phyloP scores from a whole-genome alignment of 495 filamentous ascomycete genomes.

The Aspergillus heteromorphus region DNA sequence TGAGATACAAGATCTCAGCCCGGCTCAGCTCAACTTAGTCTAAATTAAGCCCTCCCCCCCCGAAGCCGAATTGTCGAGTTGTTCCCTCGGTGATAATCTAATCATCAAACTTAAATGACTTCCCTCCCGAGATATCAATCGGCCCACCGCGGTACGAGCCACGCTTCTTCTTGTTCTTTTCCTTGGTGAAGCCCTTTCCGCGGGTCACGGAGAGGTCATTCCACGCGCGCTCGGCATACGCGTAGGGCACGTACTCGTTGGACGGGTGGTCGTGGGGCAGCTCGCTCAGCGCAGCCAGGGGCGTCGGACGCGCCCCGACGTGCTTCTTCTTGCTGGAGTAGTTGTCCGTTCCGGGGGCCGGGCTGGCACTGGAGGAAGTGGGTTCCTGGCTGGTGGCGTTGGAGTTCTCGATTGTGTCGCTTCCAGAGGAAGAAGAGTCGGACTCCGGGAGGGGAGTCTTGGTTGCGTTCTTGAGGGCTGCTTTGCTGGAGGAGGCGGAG shows the following conservation, averaged over 20 bases:
- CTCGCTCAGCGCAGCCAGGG: slow-evolving; percentile 42
- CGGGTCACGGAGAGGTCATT: slow-evolving; percentile 83
- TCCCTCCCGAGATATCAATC: slow-evolving; percentile 64
- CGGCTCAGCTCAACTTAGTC: too few relatives aligned
- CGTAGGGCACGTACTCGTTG: slow-evolving; percentile 75
- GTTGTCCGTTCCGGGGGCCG: slow-evolving; percentile 37
- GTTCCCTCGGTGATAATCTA: slow-evolving; percentile 38
- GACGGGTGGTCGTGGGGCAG: slow-evolving; percentile 43
- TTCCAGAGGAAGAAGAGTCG: slow-evolving; percentile 25
- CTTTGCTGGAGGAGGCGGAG: slow-evolving; percentile 25
- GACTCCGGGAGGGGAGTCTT: slow-evolving; percentile 50
- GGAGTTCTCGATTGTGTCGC: slow-evolving; percentile 29
- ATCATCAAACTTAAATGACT: slow-evolving; percentile 84
- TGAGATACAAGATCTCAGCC: too few relatives aligned
- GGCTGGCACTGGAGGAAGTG: slow-evolving; percentile 42
- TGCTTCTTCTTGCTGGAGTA: slow-evolving; percentile 48
- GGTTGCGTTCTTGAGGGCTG: slow-evolving; percentile 44
- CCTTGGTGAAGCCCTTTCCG: slow-evolving; percentile 98
- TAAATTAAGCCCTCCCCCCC: too few relatives aligned
- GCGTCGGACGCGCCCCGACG: slow-evolving; percentile 39
- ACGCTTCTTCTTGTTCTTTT: slow-evolving; percentile 93
- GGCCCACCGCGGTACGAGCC: slow-evolving; percentile 81
- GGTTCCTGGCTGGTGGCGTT: too few relatives aligned
- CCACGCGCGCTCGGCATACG: slow-evolving; percentile 83
- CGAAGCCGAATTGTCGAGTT: too few relatives aligned